phyloP scores from a whole-genome alignment of 2,329 filamentous ascomycete genomes.

The Trichoderma pleuroti region DNA sequence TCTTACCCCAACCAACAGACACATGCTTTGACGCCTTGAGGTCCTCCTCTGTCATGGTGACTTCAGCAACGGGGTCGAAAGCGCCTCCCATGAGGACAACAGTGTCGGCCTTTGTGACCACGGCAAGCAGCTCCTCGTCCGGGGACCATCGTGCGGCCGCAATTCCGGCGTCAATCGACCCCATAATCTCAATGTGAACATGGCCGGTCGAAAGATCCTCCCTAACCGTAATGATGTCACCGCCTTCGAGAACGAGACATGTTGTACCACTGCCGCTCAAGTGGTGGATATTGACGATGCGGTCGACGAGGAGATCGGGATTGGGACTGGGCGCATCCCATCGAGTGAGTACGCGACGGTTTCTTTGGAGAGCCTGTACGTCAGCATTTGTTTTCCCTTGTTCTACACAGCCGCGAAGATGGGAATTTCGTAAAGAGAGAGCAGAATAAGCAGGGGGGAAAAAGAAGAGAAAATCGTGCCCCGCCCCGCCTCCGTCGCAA shows the following conservation, averaged over 20 bases:
- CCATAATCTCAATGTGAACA: constrained; percentile 83
- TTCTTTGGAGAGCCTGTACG: constrained; percentile 25
- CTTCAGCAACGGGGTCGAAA: constrained; percentile 79
- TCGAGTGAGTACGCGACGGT: constrained; percentile 58
- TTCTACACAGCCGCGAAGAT: too few relatives aligned
- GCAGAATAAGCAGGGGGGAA: background rate
- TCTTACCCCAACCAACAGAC: constrained; percentile 96
- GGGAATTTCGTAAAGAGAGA: background rate
- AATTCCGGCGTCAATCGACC: constrained; percentile 90
- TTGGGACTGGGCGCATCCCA: constrained; percentile 86
- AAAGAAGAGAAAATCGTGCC: background rate
- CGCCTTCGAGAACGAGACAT: constrained; percentile 81
- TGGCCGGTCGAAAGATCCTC: constrained; percentile 44
- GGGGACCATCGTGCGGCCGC: constrained; percentile 88
- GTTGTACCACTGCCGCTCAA: constrained; percentile 75
- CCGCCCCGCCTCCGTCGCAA: constrained; percentile 15
- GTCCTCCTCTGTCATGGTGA: constrained; percentile 69
- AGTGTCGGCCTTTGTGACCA: constrained; percentile 75
- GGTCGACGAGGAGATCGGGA: constrained; percentile 71
- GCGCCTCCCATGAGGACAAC: constrained; percentile 88
- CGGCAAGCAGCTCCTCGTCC: constrained; percentile 84
- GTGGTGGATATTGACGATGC: constrained; percentile 75
- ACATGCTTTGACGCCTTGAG: constrained; percentile 88
- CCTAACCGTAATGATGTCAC: constrained; percentile 82
- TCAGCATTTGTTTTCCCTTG: background rate